Evolutionary conservation across 257 asterid species (phyloP), one percentile per base, ranked within the genome.

Genomic region (Oldenlandia corymbosa): DNA sequence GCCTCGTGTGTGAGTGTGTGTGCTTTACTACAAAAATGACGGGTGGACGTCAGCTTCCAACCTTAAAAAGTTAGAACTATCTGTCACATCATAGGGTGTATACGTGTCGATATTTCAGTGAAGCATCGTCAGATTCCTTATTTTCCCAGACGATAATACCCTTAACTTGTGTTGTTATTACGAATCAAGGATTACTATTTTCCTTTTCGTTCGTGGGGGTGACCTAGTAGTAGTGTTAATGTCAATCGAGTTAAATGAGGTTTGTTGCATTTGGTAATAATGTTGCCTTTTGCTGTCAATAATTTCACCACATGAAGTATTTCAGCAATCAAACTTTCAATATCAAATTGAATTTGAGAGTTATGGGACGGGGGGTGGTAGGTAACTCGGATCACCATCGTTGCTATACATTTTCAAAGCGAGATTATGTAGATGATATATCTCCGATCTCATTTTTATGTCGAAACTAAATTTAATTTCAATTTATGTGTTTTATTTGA

Each of bases 31-130:
- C 45, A 45, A 53, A 14, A 12, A n/a, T 61, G 66, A 45, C 66
- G 6, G 27, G 31, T 55, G 71, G 64, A 57, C 57, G 71, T 66
- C 71, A 48, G 18, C n/a, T 28, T 43, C 65, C 26, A 67, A 67
- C 65, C 65, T 46, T 48, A 47, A 47, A 67, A 64, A 21, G n/a
- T 43, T 24, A 36, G 24, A 46, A 57, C 39, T 17, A 20, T 48
- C 67, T 48, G 41, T 68, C 60, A 54, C n/a, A 54, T 65, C 27
- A 24, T 17, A 2, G 26, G 10, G 49, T n/a, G n/a, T n/a, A 34
- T 34, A 34, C 39, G 39, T 34, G 39, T 34, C 39, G 39, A 34
- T 9, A 34, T 34, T 9, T 34, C 6, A 3, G 9, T 34, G 39
- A 9, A 34, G 39, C 39, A 34, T 34, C 9, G 9, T 34, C 9